phyloP scores from a whole-genome alignment of 2,329 filamentous ascomycete species.

The Parastagonospora nodorum region DNA sequence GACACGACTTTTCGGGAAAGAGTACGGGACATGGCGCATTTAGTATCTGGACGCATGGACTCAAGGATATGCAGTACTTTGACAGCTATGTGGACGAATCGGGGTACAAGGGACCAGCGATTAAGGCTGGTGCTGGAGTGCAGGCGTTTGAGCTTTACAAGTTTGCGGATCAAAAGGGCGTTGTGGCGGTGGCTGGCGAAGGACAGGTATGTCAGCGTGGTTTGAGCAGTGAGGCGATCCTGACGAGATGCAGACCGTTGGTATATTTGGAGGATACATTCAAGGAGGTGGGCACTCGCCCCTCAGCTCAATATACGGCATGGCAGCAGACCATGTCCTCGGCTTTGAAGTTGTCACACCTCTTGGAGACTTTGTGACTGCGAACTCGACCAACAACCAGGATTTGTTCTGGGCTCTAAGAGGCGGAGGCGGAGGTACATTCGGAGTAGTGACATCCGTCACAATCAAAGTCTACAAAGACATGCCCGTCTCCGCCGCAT shows the following conservation, averaged over 20 bases:
- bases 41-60: slow-evolving; percentile 37
- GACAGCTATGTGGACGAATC: slow-evolving; percentile 27
- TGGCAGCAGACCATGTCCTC: slow-evolving; percentile 37
- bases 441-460: slow-evolving; percentile 33
- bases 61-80: slow-evolving; percentile 34
- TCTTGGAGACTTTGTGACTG: slow-evolving; percentile 27
- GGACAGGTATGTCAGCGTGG: slow-evolving; percentile 17
- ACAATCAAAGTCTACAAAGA: slow-evolving; percentile 33
- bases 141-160: slow-evolving; percentile 35
- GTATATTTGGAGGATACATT: slow-evolving; percentile 49
- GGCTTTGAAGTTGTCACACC: slow-evolving; percentile 29
- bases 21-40: slow-evolving; percentile 27
- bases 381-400: slow-evolving; percentile 21
- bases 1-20: slow-evolving; percentile 38
- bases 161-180: slow-evolving; percentile 25
- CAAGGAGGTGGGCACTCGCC: slow-evolving; percentile 60
- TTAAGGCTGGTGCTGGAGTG: slow-evolving; percentile 37
- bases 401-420: slow-evolving; percentile 27
- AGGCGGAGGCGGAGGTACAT: slow-evolving; percentile 34
- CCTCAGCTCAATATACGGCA: slow-evolving; percentile 51
- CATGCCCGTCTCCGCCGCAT: slow-evolving; percentile 32
- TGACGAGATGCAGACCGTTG: slow-evolving; percentile 48
- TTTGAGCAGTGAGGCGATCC: background rate
- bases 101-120: slow-evolving; percentile 33
- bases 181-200: slow-evolving; percentile 29